phyloP scores from a whole-genome alignment of 148 eudicot genomes.

The Polygonum aviculare region DNA sequence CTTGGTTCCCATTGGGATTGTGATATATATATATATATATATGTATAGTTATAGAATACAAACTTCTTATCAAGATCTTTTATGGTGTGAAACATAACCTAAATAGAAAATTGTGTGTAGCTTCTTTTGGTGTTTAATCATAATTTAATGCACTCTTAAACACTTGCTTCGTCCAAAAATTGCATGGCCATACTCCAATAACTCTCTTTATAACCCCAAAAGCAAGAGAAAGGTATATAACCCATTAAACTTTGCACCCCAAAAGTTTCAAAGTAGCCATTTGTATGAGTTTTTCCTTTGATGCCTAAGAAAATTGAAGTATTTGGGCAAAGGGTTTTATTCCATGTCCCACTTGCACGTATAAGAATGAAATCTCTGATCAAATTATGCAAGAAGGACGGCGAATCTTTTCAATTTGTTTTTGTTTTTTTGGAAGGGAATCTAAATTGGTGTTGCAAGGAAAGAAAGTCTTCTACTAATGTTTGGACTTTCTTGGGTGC shows the following conservation, averaged over 20 bases:
- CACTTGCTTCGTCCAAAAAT: slow-evolving; percentile 1
- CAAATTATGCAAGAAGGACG: not conserved
- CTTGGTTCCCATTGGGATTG: not conserved
- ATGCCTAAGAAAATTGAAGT: not conserved
- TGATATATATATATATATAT: not conserved
- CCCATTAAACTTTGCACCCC: not conserved
- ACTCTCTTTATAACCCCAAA: slow-evolving; percentile 8
- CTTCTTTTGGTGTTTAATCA: not conserved
- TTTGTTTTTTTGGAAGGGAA: not conserved
- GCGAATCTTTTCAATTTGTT: not conserved
- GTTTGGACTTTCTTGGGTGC: not conserved
- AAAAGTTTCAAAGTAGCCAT: slow-evolving; percentile 8
- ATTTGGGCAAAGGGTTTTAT: not conserved
- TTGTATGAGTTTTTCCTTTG: not conserved
- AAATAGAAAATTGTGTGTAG: not conserved
- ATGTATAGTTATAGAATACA: not conserved
- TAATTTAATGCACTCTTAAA: not conserved
- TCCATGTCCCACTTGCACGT: slow-evolving; percentile 2
- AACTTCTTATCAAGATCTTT: not conserved
- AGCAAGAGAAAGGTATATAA: slow-evolving; percentile 4
- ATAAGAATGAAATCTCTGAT: not conserved
- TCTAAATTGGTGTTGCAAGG: not conserved
- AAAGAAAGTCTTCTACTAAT: not conserved
- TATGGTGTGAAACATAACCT: slow-evolving; percentile 4
- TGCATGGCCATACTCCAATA: not conserved